A percentile compares a stretch with the other conserved stretches of the same genome.
These are phyloP conservation scores for Ceratocystis destructans DNA, from an alignment of 2,329 filamentous ascomycete genomes.

Conservation along the genomic window DNA sequence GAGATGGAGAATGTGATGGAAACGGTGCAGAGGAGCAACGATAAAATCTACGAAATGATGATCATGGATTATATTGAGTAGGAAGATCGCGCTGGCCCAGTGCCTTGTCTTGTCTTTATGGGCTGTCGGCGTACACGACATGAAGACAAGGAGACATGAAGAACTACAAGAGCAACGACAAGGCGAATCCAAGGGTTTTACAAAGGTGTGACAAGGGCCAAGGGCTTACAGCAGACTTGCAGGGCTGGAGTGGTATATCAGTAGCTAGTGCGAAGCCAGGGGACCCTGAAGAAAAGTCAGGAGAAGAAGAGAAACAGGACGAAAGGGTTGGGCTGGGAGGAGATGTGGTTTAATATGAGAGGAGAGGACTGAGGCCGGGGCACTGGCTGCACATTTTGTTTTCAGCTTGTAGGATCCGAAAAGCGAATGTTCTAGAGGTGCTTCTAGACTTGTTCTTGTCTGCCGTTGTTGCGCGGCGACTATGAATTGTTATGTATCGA, in stretches of 20 bases:
- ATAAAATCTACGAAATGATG: background rate
- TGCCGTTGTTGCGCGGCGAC: background rate
- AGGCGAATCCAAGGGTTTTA: background rate
- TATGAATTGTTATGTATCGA: slow-evolving; percentile 4
- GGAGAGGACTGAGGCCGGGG: background rate
- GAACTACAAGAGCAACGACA: background rate
- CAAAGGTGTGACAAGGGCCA: background rate
- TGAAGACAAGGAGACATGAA: background rate
- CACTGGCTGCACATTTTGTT: background rate
- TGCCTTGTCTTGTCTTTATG: background rate
- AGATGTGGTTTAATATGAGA: background rate
- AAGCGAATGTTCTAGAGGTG: background rate
- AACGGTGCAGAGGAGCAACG: background rate
- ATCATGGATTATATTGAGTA: background rate
- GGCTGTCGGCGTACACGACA: background rate
- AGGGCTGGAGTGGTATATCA: background rate
- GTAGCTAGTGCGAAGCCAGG: background rate
- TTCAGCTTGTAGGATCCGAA: background rate
- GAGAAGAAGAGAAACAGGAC: background rate
- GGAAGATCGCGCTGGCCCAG: background rate
- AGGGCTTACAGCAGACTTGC: background rate
- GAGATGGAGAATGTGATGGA: background rate
- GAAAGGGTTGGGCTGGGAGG: background rate
- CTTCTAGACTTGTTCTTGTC: slow-evolving; percentile 9
- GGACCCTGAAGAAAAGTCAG: background rate